phyloP scores from a whole-genome alignment of 1,284 basidiomycete species.

The Rhodotorula sp. region DNA sequence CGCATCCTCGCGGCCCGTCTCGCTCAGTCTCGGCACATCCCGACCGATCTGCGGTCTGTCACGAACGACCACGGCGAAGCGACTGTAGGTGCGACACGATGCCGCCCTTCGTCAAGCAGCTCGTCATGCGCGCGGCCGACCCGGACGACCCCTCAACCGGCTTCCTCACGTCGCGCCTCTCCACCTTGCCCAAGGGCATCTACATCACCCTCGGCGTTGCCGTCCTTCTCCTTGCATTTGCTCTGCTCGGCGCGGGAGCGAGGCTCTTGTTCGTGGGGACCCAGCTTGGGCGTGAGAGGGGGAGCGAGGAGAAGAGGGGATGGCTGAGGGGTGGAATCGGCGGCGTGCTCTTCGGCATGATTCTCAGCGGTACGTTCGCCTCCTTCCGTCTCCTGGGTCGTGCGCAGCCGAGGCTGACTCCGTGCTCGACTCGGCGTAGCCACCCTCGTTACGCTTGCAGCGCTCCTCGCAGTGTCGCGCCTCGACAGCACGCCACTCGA shows the following conservation, averaged over 20 bases:
- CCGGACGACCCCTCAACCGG: conserved; percentile 3
- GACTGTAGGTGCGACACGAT: not conserved
- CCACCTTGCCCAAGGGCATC: conserved; percentile 80
- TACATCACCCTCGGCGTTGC: conserved; percentile 36
- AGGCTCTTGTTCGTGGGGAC: conserved; percentile 1
- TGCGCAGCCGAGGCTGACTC: no score
- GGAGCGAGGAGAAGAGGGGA: not conserved
- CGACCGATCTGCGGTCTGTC: no score
- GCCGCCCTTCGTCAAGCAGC: not conserved
- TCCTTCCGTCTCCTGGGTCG: no score
- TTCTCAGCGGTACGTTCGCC: conserved; percentile 1
- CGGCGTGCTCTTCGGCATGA: conserved; percentile 8
- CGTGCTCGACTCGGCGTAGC: not conserved
- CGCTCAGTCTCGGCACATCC: no score
- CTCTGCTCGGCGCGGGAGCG: conserved; percentile 10
- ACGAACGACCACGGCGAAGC: not conserved
- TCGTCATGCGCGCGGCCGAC: not conserved
- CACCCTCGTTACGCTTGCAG: not conserved
- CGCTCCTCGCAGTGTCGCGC: conserved; percentile 15
- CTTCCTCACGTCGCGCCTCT: conserved; percentile 71
- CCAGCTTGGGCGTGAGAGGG: conserved; percentile 6
- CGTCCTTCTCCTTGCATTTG: conserved; percentile 14
- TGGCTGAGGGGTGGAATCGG: conserved; percentile 31
- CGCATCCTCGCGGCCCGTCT: no score
- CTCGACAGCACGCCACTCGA: conserved; percentile 2